phyloP scores from a whole-genome alignment of 208 protist genomes.

The Wallacemonas collosoma region DNA sequence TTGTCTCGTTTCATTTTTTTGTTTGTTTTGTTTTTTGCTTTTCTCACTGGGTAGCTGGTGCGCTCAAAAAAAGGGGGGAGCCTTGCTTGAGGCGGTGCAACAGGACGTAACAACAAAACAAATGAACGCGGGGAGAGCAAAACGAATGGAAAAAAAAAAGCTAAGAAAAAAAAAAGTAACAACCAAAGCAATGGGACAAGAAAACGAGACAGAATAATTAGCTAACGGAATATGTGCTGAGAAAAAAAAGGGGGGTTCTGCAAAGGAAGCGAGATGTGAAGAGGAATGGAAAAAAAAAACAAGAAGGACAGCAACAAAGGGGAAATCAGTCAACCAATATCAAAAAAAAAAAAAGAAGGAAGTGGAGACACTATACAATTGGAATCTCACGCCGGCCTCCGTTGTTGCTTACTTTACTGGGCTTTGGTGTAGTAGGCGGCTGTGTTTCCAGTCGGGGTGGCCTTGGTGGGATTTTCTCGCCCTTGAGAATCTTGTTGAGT shows the following conservation, averaged over 20 bases:
- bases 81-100: neutral
- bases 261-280: conserved; percentile 19
- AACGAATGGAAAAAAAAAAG: neutral
- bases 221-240: neutral
- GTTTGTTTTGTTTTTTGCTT: neutral
- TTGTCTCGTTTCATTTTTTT: neutral
- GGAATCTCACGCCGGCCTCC: conserved; percentile 25
- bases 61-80: too few species aligned
- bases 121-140: neutral
- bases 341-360: conserved; percentile 14
- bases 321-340: conserved; percentile 19
- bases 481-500: conserved; percentile 73
- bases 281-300: conserved; percentile 16
- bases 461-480: conserved; percentile 62
- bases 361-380: conserved; percentile 32
- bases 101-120: neutral
- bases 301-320: conserved; percentile 20
- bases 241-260: conserved; percentile 18
- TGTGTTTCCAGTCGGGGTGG: conserved; percentile 30
- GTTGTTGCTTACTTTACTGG: conserved; percentile 5
- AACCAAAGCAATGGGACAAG: neutral
- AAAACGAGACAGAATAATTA: too few species aligned
- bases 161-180: neutral
- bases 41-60: neutral
- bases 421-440: neutral